Base-by-base conservation (phyloP, 164 flowering plant genomes). In the Dillenia turbinata region DNA sequence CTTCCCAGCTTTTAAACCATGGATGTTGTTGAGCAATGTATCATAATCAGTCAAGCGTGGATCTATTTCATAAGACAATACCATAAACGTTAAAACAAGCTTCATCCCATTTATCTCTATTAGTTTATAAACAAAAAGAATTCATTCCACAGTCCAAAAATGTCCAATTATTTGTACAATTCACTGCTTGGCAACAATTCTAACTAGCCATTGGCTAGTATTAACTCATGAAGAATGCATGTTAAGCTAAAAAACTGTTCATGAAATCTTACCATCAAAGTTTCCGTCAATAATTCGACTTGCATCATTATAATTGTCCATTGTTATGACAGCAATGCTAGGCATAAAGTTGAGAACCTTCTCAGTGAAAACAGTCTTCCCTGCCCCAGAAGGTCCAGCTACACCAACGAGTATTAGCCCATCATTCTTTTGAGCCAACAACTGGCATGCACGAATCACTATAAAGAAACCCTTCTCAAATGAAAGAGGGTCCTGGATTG, bases 311-410 rank as follows among this genome's bases (percentile, higher is more conserved):
- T 89, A 95, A 75, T 87, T 85, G 68, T 95, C 97, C 97, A 95
- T 89, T 52, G 97, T 88, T 66, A 95, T 86, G 62, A 92, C 86
- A 54, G 94, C 94, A 71, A 90, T 71, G 66, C 91, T 87, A 44
- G 97, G 96, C 97, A 89, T 89, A 67, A 90, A 88, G 66, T 81
- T 86, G 61, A 88, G 78, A 49, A 92, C 81, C 78, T 95, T 92
- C 66, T 95, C 99, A 1, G 97, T 88, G 47, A 91, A 91, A 1
- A 87, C 78, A 56, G 97, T 92, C 79, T 95, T 95, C 69, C 99
- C 97, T 62, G 99, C 97, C 12, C 99, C 99, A 54, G 97, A 91
- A 24, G 97, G 99, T 49, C 99, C 99, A 9, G 97, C 96, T 56
- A 94, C 54, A 10, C 99, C 99, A 7, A 92, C 81, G 61, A 92